Base-by-base conservation (phyloP, 768 basidiomycete genomes). In the Heimioporus sp. region DNA sequence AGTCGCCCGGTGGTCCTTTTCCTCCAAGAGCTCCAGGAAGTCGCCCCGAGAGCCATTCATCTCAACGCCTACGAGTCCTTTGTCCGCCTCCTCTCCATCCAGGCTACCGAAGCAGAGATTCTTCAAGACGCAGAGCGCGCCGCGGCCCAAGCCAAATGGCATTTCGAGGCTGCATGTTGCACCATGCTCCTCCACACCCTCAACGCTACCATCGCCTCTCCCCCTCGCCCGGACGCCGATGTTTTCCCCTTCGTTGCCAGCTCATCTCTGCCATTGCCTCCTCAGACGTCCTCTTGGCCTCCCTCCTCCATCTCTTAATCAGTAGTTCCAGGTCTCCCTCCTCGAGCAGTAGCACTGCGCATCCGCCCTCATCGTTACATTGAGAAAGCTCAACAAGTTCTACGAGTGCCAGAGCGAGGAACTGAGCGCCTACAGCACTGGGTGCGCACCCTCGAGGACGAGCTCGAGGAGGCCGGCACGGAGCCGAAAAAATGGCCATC, bases 361-460 rank as follows among this genome's bases (percentile, higher is more conserved):
- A 1, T 87, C 86, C n/a, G 87, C 90, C 16, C 77, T 92, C 11
- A 82, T 84, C 0, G 80, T 92, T 56, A 89, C 86, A 2, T 65
- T 92, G 46, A 79, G 89, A 11, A 92, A 92, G 77, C 74, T 92
- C 28, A 91, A 92, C 63, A 78, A 77, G 42, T 85, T 86, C 46
- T 89, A 87, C 53, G 81, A 82, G 6, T 80, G 81, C 37, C 80
- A 88, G 34, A 82, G 78, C 0, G 63, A 73, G 2, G 87, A 91
- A 24, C 73, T 89, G 24, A 65, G 30, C 67, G 72, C 9, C 73
- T 79, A 5, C 75, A 74, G 48, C 63, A 73, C 11, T 73, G 75
- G 35, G 77, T 87, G 20, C 69, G 69, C 21, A 74, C 79, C 47
- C 77, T 92, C 19, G 76, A 86, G 58, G 85, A 78, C 13, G 86